Percentiles rank a stretch among this genome's conserved stretches.
Evolutionary conservation across 257 asterid species (phyloP).

Genomic region (Solanum arcanum): DNA sequence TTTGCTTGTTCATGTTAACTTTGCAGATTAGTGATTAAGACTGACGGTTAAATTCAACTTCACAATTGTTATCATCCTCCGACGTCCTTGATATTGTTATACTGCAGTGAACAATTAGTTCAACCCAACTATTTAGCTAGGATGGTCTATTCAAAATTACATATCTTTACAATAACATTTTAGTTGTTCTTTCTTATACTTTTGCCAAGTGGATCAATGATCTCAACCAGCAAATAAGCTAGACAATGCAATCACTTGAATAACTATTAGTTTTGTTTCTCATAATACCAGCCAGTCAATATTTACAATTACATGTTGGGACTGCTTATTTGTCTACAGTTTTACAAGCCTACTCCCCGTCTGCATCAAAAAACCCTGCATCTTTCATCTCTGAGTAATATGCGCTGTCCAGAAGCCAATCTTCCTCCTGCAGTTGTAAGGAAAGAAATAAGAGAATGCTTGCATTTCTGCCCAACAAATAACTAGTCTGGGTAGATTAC

Average conservation of each 20-base stretch:
- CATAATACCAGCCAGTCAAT: background rate
- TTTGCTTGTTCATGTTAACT: background rate
- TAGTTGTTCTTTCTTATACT: background rate
- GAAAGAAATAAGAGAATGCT: background rate
- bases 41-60: background rate
- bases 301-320: background rate
- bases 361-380: slow-evolving; percentile 82
- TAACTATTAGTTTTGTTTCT: background rate
- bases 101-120: background rate
- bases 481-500: slow-evolving; percentile 18
- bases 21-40: background rate
- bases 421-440: slow-evolving; percentile 55
- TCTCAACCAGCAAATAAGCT: background rate
- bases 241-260: background rate
- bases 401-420: slow-evolving; percentile 81
- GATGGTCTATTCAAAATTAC: background rate
- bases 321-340: background rate
- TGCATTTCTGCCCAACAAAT: background rate
- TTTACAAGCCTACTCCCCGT: slow-evolving; percentile 43
- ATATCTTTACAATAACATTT: background rate
- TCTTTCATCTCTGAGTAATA: slow-evolving; percentile 91
- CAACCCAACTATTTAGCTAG: background rate
- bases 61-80: background rate
- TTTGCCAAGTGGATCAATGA: background rate
- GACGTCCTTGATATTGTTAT: too few relatives aligned